Percentiles rank a stretch among this genome's conserved stretches.
phyloP scores from a whole-genome alignment of 2,329 filamentous ascomycete genomes.

The Hymenoscyphus infarciens region DNA sequence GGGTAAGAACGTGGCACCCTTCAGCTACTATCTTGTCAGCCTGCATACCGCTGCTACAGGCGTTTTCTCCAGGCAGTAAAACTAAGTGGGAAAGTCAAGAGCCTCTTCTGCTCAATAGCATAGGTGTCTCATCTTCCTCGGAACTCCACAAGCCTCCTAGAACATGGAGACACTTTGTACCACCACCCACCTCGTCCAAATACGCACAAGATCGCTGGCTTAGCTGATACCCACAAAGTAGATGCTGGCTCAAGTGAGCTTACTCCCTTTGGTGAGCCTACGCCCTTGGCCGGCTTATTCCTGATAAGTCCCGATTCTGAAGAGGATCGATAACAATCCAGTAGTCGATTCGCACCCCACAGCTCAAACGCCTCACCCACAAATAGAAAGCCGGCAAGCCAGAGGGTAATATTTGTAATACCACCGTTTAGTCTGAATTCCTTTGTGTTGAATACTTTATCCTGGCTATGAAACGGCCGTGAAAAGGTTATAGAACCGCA shows the following conservation, averaged over 20 bases:
- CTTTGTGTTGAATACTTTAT: constrained; percentile 2
- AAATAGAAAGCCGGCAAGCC: neutral
- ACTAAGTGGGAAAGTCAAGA: neutral
- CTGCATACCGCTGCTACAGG: neutral
- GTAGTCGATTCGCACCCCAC: constrained; percentile 1
- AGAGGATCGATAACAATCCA: neutral
- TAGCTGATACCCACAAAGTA: neutral
- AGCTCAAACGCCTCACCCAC: neutral
- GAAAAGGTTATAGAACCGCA: constrained; percentile 2
- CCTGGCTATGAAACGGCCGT: neutral
- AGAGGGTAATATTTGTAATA: neutral
- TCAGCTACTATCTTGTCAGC: neutral
- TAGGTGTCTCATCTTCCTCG: neutral
- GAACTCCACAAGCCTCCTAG: neutral
- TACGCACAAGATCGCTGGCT: neutral
- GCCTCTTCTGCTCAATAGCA: neutral
- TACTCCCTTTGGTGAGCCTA: constrained; percentile 1
- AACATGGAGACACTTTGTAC: neutral
- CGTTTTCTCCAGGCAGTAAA: neutral
- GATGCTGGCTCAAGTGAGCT: constrained; percentile 1
- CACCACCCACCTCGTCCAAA: neutral
- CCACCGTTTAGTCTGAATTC: neutral
- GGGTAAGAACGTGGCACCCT: neutral
- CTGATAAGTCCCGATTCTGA: neutral
- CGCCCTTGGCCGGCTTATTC: constrained; percentile 1